phyloP scores from a whole-genome alignment of 2,329 filamentous ascomycete genomes.

The Pyricularia sp. region DNA sequence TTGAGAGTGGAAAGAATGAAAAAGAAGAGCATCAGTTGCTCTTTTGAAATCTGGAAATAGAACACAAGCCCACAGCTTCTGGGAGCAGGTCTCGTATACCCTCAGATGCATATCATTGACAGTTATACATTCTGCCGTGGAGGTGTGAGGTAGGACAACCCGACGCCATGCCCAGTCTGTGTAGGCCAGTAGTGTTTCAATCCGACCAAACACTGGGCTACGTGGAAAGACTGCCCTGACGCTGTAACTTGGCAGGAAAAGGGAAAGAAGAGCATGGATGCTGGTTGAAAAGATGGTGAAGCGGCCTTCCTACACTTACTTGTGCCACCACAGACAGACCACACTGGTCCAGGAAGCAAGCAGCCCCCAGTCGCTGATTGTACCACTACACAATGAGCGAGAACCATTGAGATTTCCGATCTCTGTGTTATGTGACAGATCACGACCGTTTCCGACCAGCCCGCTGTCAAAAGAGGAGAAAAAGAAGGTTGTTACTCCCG shows the following conservation, averaged over 20 bases:
- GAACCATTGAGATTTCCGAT: slow-evolving; percentile 1
- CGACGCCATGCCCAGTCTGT: not conserved
- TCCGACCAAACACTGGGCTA: not conserved
- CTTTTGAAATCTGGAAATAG: not conserved
- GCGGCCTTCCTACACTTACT: not conserved
- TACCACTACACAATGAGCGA: not conserved
- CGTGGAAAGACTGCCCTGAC: not conserved
- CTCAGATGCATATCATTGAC: slow-evolving; percentile 5
- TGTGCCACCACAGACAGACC: not conserved
- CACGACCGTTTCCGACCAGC: slow-evolving; percentile 1
- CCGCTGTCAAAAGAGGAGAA: not conserved
- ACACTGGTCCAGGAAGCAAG: not conserved
- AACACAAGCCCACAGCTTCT: not conserved
- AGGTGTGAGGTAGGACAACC: not conserved
- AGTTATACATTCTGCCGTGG: not conserved
- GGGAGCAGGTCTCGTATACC: not conserved
- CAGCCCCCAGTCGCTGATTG: not conserved
- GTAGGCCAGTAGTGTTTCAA: not conserved
- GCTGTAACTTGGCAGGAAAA: not conserved
- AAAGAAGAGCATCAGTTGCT: not conserved
- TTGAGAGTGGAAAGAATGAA: not conserved
- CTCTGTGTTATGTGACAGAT: slow-evolving; percentile 7
- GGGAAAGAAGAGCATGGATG: not conserved
- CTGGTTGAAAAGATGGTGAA: not conserved
- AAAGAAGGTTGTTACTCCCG: slow-evolving; percentile 2